Conservation (phyloP, 192 early-diverging fungal genomes). For the Coemansia sp. region DNA sequence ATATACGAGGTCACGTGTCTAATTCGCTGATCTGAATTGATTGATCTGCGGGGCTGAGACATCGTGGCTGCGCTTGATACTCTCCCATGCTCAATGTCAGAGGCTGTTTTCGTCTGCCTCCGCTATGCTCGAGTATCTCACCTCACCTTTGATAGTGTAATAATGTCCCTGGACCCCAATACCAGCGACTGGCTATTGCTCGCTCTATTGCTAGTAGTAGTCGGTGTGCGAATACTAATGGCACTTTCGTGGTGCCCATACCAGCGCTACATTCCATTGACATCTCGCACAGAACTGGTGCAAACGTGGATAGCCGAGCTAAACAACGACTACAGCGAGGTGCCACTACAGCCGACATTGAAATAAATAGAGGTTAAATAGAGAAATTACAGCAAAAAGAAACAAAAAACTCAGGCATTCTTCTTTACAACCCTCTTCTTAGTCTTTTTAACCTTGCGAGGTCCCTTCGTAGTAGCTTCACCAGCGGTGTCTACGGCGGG, state of each 20-base stretch:
- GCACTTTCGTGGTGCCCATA: slow-evolving; percentile 5
- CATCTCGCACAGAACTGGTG: slow-evolving; percentile 16
- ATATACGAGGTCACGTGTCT: not conserved
- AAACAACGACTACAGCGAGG: not conserved
- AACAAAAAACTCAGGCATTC: slow-evolving; percentile 11
- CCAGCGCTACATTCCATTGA: slow-evolving; percentile 10
- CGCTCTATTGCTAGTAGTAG: slow-evolving; percentile 6
- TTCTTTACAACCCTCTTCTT: slow-evolving; percentile 47
- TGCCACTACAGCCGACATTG: not conserved
- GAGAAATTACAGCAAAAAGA: slow-evolving; percentile 4
- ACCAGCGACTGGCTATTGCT: slow-evolving; percentile 25
- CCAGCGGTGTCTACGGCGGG: slow-evolving; percentile 10
- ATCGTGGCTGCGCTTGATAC: not conserved
- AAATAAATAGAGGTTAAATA: slow-evolving; percentile 1
- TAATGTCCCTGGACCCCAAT: slow-evolving; percentile 11
- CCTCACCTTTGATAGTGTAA: not conserved
- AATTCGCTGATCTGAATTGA: not conserved
- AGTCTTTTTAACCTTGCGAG: slow-evolving; percentile 44
- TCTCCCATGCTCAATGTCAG: not conserved
- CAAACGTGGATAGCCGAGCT: slow-evolving; percentile 16
- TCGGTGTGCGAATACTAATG: slow-evolving; percentile 5
- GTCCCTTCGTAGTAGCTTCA: slow-evolving; percentile 15
- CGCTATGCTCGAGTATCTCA: not conserved
- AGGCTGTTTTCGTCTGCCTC: not conserved
- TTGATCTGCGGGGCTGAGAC: not conserved